Evolutionary conservation across 108 stramenopile species (phyloP).

Genomic region (Pseudonitzschia delicatissima): DNA sequence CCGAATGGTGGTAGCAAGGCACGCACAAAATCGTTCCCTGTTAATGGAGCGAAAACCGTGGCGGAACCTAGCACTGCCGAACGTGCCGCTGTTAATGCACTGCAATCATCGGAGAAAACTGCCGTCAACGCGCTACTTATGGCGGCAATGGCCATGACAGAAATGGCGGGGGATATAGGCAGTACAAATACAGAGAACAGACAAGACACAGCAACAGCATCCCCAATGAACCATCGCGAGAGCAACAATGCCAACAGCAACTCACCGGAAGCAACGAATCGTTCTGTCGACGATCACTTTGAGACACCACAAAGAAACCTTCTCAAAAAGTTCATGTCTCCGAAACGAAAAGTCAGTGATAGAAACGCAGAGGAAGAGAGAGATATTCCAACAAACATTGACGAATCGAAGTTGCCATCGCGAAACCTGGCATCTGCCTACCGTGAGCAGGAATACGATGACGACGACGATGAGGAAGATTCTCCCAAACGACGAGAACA

Average conservation of each 20-base stretch:
- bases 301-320: constrained; percentile 33
- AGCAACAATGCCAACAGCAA: neutral
- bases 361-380: constrained; percentile 1
- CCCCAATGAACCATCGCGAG: constrained; percentile 1
- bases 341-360: constrained; percentile 37
- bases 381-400: neutral
- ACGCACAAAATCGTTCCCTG: neutral
- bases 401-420: constrained; percentile 5
- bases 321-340: constrained; percentile 27
- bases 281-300: constrained; percentile 17
- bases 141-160: constrained; percentile 63
- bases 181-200: neutral
- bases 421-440: neutral
- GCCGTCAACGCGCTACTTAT: constrained; percentile 44
- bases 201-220: neutral
- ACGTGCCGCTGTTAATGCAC: constrained; percentile 14
- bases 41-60: neutral
- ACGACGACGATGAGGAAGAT: constrained; percentile 7
- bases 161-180: constrained; percentile 24
- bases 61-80: constrained; percentile 8
- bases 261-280: constrained; percentile 4
- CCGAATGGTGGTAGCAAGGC: neutral
- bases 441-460: neutral
- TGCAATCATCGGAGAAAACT: constrained; percentile 21
- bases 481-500: constrained; percentile 19